Percentiles rank a stretch among this genome's conserved stretches.
Conservation (phyloP, 2,329 filamentous ascomycete species). For the Claviceps sp. region DNA sequence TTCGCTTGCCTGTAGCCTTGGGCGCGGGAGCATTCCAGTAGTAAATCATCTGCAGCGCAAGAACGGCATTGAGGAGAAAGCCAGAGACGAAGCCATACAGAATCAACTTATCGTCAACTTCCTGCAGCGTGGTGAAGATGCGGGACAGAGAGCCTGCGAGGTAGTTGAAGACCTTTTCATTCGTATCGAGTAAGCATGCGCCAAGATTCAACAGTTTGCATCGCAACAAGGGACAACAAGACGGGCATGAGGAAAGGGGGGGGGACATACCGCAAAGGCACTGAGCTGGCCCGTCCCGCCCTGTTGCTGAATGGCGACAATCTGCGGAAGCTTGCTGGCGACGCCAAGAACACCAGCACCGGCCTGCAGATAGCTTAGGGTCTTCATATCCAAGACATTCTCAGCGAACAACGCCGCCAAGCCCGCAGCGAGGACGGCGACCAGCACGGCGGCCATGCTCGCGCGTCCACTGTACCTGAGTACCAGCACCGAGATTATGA, state of each 20-base stretch:
- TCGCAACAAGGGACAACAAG: too few species aligned
- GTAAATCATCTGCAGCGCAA: constrained; percentile 84
- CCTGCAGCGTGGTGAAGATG: constrained; percentile 95
- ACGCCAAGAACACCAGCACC: constrained; percentile 72
- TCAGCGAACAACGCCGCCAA: constrained; percentile 58
- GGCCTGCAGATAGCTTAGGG: constrained; percentile 65
- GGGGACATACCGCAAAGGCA: constrained; percentile 70
- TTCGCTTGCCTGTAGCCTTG: constrained; percentile 30
- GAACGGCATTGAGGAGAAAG: constrained; percentile 74
- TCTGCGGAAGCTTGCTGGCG: constrained; percentile 89
- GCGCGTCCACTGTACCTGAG: constrained; percentile 65
- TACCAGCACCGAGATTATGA: constrained; percentile 76
- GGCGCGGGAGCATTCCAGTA: constrained; percentile 72
- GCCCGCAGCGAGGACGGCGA: constrained; percentile 59
- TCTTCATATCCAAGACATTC: constrained; percentile 49
- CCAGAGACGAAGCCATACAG: constrained; percentile 89
- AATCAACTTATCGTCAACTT: constrained; percentile 93
- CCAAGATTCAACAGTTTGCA: too few species aligned
- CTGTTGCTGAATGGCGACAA: constrained; percentile 69
- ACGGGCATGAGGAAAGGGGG: neutral
- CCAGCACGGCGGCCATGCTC: constrained; percentile 58
- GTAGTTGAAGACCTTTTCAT: constrained; percentile 83
- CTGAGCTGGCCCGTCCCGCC: constrained; percentile 91
- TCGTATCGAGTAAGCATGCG: too few species aligned
- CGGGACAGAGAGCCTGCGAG: constrained; percentile 82